Base-by-base conservation (phyloP, 1,139 yeast species). In the Debaryomycetaceae sp. region DNA sequence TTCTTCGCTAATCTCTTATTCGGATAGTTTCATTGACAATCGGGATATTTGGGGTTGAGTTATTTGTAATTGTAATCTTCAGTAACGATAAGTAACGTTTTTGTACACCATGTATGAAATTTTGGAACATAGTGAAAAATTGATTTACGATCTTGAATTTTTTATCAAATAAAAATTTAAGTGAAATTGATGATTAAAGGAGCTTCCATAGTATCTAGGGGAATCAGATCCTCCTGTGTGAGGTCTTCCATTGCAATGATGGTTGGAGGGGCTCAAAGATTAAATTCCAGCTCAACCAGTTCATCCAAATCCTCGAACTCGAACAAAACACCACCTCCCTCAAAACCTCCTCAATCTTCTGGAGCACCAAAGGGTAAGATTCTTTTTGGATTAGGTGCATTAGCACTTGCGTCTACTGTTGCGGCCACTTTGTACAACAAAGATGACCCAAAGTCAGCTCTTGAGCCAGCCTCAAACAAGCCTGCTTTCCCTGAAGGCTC, bases 401-500 rank as follows among this genome's bases (percentile, higher is more conserved):
- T 70, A 47, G 76, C 70, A 5, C 43, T 72, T 13, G 82, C 78
- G 22, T 67, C 81, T 2, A 73, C 83, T 1, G 44, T 74, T 22
- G 65, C 63, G 3, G 70, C 81, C 5, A 50, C 72, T 7, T 53
- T 69, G 5, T 68, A 70, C 58, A 70, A 66, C 47, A 77, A 70
- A 50, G 66, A 61, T 31, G 57, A 55, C 9, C 83, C 83, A 2
- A 59, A 59, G 38, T 68, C 76, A 34, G 72, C 78, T 7, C 47
- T 76, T 35, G 83, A 78, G 24, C 77, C 72, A 8, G 40, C 38
- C 30, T 50, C 47, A 33, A 28, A 39, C 13, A 42, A 41, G 31
- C 45, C 50, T 4, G 79, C 83, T 0, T 85, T 85, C 56, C 61
- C 76, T 5, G 73, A 74, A 4, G 82, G 81, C 31, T 79, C 83